phyloP scores from a whole-genome alignment of 768 basidiomycete genomes.

The Cytidiella melzeri region DNA sequence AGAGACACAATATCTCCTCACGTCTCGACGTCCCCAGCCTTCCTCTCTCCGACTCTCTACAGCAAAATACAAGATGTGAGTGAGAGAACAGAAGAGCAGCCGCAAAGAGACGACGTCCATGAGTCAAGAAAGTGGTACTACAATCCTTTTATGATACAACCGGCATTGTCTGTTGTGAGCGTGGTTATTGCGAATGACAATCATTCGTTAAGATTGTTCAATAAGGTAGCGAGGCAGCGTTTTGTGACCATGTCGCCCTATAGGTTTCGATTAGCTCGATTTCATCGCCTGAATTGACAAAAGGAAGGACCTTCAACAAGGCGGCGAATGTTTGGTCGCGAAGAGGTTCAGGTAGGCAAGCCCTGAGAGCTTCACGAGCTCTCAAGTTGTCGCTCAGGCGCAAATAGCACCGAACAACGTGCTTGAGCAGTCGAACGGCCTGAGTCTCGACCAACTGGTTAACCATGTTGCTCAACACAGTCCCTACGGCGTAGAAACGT shows the following conservation, averaged over 20 bases:
- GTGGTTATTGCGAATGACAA: background rate
- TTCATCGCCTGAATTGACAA: background rate
- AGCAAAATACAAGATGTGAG: no score
- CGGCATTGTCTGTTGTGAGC: background rate
- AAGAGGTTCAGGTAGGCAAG: conserved; percentile 92
- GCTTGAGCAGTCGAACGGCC: conserved; percentile 92
- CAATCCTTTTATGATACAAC: background rate
- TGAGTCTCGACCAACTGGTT: conserved; percentile 96
- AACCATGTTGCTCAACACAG: conserved; percentile 98
- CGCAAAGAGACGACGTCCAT: background rate
- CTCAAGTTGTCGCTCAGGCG: conserved; percentile 93
- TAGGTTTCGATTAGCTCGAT: background rate
- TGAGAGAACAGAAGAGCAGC: background rate
- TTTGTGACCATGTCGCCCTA: conserved; percentile 98
- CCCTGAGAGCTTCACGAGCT: conserved; percentile 91
- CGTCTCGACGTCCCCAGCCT: no score
- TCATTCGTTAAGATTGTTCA: conserved; percentile 76
- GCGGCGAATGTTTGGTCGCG: conserved; percentile 90
- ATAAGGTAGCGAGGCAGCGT: conserved; percentile 82
- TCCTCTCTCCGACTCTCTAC: no score
- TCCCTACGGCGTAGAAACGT: conserved; percentile 97
- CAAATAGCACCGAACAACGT: conserved; percentile 96
- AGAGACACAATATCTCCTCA: no score
- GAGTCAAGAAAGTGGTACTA: background rate
- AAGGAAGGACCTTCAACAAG: conserved; percentile 69